A percentile compares a stretch with the other conserved stretches of the same genome.
Evolutionary conservation across 768 basidiomycete genomes (phyloP).

Genomic region (Sarcodon sp.): DNA sequence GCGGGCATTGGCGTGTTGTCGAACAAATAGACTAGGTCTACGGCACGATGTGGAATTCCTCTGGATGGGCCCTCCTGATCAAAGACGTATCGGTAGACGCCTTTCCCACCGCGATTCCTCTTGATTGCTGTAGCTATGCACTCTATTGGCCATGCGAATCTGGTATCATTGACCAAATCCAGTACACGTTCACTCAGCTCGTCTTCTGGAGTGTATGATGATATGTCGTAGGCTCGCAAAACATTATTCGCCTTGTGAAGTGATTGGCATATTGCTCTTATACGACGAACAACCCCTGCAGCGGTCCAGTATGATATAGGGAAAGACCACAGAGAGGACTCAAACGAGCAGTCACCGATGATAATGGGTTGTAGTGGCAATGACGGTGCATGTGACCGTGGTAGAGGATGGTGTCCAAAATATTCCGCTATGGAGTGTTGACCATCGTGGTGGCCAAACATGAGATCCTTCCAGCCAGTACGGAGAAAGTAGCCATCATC

Average conservation of each 20-base stretch:
- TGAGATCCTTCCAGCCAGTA: slow-evolving; percentile 31
- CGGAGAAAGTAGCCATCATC: slow-evolving; percentile 65
- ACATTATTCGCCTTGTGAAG: slow-evolving; percentile 46
- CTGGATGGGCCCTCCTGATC: slow-evolving; percentile 66
- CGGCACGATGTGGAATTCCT: slow-evolving; percentile 54
- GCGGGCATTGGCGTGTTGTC: slow-evolving; percentile 55
- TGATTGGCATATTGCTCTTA: slow-evolving; percentile 67
- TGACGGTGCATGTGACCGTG: slow-evolving; percentile 5
- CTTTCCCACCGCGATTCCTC: slow-evolving; percentile 35
- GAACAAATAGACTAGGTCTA: slow-evolving; percentile 69
- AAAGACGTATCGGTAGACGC: slow-evolving; percentile 75
- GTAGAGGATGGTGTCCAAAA: slow-evolving; percentile 1
- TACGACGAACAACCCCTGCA: slow-evolving; percentile 44
- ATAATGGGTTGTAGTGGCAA: slow-evolving; percentile 49
- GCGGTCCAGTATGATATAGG: slow-evolving; percentile 54
- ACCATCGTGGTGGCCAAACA: slow-evolving; percentile 17
- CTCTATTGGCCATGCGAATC: slow-evolving; percentile 69
- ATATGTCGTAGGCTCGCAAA: slow-evolving; percentile 63
- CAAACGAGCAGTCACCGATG: slow-evolving; percentile 59
- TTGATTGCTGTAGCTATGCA: slow-evolving; percentile 40
- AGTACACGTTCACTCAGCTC: slow-evolving; percentile 57
- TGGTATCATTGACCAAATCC: slow-evolving; percentile 66
- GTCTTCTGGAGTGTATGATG: slow-evolving; percentile 42
- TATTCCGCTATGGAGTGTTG: slow-evolving; percentile 11
- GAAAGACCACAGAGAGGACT: slow-evolving; percentile 50